phyloP scores from a whole-genome alignment of 495 filamentous ascomycete species.

The Penicillium coprophilum region DNA sequence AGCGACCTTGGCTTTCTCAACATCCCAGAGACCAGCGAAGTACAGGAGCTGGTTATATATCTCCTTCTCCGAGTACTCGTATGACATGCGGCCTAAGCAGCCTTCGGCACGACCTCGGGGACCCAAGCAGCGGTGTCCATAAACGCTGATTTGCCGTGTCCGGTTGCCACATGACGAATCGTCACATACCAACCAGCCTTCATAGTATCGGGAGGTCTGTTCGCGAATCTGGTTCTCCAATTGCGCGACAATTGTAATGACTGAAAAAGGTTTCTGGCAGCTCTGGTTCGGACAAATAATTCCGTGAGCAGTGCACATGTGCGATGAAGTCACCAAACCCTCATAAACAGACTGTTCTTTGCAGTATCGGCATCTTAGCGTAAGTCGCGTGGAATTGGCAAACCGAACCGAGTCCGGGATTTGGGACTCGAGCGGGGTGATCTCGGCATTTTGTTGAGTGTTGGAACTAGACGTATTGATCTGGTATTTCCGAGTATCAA shows the following conservation, averaged over 20 bases:
- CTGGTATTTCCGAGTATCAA: slow-evolving; percentile 85
- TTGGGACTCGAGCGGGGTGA: slow-evolving; percentile 89
- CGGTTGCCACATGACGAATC: slow-evolving; percentile 82
- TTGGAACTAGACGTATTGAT: slow-evolving; percentile 58
- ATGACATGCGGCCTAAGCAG: slow-evolving; percentile 85
- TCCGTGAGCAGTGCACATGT: slow-evolving; percentile 67
- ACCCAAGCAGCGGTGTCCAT: slow-evolving; percentile 85
- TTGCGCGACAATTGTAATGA: slow-evolving; percentile 76
- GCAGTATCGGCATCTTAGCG: slow-evolving; percentile 79
- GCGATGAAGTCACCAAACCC: slow-evolving; percentile 59
- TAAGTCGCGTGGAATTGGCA: slow-evolving; percentile 69
- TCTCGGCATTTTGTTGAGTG: slow-evolving; percentile 55
- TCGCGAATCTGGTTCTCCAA: slow-evolving; percentile 79
- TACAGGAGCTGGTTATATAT: slow-evolving; percentile 95
- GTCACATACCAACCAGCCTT: slow-evolving; percentile 87
- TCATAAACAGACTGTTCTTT: slow-evolving; percentile 69
- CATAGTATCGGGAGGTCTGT: slow-evolving; percentile 80
- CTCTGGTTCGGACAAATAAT: slow-evolving; percentile 63
- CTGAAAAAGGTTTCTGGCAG: slow-evolving; percentile 64
- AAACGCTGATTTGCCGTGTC: slow-evolving; percentile 88
- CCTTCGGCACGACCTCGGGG: slow-evolving; percentile 76
- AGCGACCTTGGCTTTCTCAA: slow-evolving; percentile 70
- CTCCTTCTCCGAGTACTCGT: slow-evolving; percentile 82
- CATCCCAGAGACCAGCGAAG: slow-evolving; percentile 82
- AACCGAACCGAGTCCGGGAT: slow-evolving; percentile 85